Conservation (phyloP, 2,329 filamentous ascomycete genomes). For the Talaromyces sp. region DNA sequence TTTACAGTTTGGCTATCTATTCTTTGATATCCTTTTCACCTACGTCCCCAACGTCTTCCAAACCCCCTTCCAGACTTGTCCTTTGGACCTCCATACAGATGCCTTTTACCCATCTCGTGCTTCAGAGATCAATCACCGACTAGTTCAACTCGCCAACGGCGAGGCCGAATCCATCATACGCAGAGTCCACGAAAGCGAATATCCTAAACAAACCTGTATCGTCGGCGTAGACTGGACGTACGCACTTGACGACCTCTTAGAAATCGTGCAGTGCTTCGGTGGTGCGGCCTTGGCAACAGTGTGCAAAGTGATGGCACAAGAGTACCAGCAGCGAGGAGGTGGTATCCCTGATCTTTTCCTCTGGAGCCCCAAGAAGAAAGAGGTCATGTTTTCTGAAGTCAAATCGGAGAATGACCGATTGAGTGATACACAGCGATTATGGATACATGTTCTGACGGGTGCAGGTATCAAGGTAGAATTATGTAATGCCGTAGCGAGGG, state of each 20-base stretch:
- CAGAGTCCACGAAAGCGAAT: conserved; percentile 65
- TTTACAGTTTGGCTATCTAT: conserved; percentile 70
- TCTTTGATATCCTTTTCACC: conserved; percentile 87
- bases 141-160: conserved; percentile 85
- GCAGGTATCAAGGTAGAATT: conserved; percentile 84
- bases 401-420: conserved; percentile 87
- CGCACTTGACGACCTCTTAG: conserved; percentile 69
- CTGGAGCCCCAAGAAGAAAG: conserved; percentile 62
- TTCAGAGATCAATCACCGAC: conserved; percentile 81
- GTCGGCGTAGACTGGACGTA: conserved; percentile 91
- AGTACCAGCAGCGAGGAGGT: conserved; percentile 82
- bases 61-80: conserved; percentile 89
- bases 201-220: conserved; percentile 73
- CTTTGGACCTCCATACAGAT: conserved; percentile 88
- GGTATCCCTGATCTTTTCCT: conserved; percentile 91
- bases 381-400: conserved; percentile 75
- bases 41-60: conserved; percentile 97
- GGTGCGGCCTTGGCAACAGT: conserved; percentile 76
- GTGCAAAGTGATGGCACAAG: conserved; percentile 92
- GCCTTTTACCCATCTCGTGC: conserved; percentile 83
- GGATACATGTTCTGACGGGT: conserved; percentile 88
- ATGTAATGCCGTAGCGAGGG: conserved; percentile 61
- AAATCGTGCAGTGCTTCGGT: conserved; percentile 74
- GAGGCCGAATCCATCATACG: conserved; percentile 64
- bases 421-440: conserved; percentile 92